Percentiles rank a stretch among this genome's conserved stretches.
Conservation (phyloP, 2,329 filamentous ascomycete species). For the Dactylella cylindrospora region DNA sequence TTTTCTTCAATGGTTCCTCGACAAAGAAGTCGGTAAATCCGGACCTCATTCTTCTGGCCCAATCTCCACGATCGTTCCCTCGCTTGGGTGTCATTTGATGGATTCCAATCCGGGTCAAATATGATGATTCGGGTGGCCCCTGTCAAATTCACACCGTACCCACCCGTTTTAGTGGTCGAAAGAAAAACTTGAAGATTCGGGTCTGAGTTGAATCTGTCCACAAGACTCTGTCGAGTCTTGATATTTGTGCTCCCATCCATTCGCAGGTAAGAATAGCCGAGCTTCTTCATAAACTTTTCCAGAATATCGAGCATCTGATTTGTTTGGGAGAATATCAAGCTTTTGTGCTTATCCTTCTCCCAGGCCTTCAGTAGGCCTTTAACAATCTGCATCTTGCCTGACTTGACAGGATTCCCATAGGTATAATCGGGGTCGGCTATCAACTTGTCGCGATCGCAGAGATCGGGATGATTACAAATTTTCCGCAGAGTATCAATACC, state of each 20-base stretch:
- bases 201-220: constrained; percentile 88
- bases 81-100: constrained; percentile 83
- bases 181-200: constrained; percentile 82
- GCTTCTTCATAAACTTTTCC: constrained; percentile 71
- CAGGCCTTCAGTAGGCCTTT: constrained; percentile 83
- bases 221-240: constrained; percentile 81
- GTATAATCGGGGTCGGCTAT: constrained; percentile 63
- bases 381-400: constrained; percentile 94
- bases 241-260: constrained; percentile 95
- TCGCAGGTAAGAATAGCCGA: constrained; percentile 72
- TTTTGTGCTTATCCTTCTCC: constrained; percentile 92
- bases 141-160: constrained; percentile 88
- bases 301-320: constrained; percentile 95
- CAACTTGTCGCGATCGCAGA: constrained; percentile 66
- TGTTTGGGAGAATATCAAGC: constrained; percentile 87
- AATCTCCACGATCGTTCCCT: constrained; percentile 93
- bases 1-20: constrained; percentile 98
- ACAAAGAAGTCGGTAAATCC: constrained; percentile 96
- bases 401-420: constrained; percentile 76
- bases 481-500: constrained; percentile 92
- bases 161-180: constrained; percentile 92
- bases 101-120: constrained; percentile 98
- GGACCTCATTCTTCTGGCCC: constrained; percentile 91
- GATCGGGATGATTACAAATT: constrained; percentile 95
- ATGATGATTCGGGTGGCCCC: constrained; percentile 96